A percentile compares a stretch with the other conserved stretches of the same genome.
These are phyloP conservation scores for Ganoderma lingzhi DNA, from an alignment of 1,284 basidiomycete genomes.

Conservation along the genomic window DNA sequence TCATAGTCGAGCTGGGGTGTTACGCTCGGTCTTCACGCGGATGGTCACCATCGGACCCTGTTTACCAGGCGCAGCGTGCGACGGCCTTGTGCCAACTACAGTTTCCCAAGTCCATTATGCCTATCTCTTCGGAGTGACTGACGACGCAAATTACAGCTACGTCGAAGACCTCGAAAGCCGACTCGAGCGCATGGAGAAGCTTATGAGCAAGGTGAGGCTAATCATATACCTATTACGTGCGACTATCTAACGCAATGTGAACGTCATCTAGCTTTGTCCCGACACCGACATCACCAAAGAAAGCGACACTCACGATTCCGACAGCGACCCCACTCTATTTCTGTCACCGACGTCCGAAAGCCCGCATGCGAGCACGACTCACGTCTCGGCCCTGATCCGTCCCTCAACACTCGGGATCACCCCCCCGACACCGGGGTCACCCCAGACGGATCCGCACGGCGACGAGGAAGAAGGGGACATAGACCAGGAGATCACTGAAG, in stretches of 20 bases:
- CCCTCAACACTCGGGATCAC: constrained; percentile 2
- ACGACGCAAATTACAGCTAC: constrained; percentile 52
- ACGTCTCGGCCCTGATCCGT: constrained; percentile 21
- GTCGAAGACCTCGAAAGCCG: constrained; percentile 76
- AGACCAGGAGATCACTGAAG: constrained; percentile 21
- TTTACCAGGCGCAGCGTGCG: no score
- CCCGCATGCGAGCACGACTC: constrained; percentile 14
- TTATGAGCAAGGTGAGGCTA: constrained; percentile 61
- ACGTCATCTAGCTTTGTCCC: constrained; percentile 46
- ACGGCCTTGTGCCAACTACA: no score
- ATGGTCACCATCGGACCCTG: background rate
- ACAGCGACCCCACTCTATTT: background rate
- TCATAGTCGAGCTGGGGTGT: background rate
- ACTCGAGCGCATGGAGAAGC: constrained; percentile 72
- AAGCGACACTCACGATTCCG: background rate
- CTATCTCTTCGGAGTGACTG: background rate
- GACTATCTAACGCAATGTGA: background rate
- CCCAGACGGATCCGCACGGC: background rate
- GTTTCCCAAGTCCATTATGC: background rate
- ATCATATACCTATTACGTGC: constrained; percentile 10
- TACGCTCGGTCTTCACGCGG: background rate
- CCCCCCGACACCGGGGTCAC: constrained; percentile 26
- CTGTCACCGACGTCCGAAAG: background rate
- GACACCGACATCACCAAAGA: constrained; percentile 43
- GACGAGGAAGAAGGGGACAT: background rate